These are phyloP conservation scores for Backusella psychrophila DNA, from an alignment of 192 early-diverging fungal genomes.

Conservation along the genomic window DNA sequence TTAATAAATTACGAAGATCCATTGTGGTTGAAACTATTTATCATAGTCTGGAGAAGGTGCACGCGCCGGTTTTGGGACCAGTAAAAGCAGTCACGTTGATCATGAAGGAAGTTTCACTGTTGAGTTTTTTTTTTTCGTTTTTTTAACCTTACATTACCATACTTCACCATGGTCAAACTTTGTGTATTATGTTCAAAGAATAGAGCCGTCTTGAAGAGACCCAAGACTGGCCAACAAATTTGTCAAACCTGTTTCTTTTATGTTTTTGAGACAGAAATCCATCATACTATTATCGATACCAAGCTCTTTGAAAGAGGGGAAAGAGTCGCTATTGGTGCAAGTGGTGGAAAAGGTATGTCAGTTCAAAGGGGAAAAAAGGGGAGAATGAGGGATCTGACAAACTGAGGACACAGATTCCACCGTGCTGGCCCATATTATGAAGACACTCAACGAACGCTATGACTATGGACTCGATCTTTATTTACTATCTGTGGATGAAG, in stretches of 20 bases:
- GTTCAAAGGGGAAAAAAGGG: neutral
- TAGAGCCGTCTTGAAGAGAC: constrained; percentile 85
- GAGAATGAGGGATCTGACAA: neutral
- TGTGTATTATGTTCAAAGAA: constrained; percentile 70
- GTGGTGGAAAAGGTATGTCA: constrained; percentile 80
- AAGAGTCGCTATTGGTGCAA: constrained; percentile 92
- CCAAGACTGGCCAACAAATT: constrained; percentile 87
- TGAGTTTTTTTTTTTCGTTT: neutral
- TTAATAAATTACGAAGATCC: constrained; percentile 23
- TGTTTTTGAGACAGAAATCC: constrained; percentile 93
- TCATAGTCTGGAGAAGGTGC: neutral
- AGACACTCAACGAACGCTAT: constrained; percentile 89
- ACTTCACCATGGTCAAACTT: constrained; percentile 38
- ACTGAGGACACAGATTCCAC: constrained; percentile 72
- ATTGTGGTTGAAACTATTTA: neutral
- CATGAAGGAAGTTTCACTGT: neutral
- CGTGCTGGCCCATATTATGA: constrained; percentile 94
- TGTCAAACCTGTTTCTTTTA: constrained; percentile 91
- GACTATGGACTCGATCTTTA: constrained; percentile 88
- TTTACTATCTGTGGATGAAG: constrained; percentile 96
- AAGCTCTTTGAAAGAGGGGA: constrained; percentile 85
- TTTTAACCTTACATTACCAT: constrained; percentile 24
- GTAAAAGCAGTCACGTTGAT: neutral
- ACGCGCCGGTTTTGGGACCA: neutral
- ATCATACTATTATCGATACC: constrained; percentile 83